Evolutionary conservation across 305 asterid species (phyloP).

Genomic region (Withania somnifera): DNA sequence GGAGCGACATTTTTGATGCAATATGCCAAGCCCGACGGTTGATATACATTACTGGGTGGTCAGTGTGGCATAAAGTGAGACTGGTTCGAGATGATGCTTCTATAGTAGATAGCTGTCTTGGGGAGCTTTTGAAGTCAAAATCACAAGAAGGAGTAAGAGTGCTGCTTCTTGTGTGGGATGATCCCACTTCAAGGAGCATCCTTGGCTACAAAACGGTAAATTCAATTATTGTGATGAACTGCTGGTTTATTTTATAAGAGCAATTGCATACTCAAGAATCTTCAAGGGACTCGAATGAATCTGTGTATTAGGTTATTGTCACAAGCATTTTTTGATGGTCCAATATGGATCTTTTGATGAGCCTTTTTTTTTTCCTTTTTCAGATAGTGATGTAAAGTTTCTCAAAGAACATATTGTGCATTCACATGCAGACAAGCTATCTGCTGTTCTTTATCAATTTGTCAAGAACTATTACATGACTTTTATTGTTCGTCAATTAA

Average conservation of each 20-base stretch:
- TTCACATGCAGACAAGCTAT: neutral
- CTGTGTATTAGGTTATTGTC: neutral
- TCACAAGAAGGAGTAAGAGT: conserved; percentile 20
- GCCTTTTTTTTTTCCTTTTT: neutral
- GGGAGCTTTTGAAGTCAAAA: conserved; percentile 13
- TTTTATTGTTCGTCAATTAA: neutral
- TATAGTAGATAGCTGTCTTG: conserved; percentile 2
- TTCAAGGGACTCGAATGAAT: neutral
- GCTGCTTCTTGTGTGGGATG: conserved; percentile 20
- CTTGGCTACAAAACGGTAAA: conserved; percentile 15
- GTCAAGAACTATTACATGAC: neutral
- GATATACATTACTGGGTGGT: conserved; percentile 18
- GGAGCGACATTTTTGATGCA: conserved; percentile 13
- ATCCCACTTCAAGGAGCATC: conserved; percentile 18
- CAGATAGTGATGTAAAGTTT: neutral
- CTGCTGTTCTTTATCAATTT: neutral
- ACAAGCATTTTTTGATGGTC: neutral
- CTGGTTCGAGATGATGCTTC: conserved; percentile 7
- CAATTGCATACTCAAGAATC: neutral
- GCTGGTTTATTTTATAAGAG: neutral
- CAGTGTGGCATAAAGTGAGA: conserved; percentile 18
- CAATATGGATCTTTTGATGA: neutral
- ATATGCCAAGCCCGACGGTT: conserved; percentile 7
- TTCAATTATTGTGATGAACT: neutral
- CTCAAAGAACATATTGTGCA: neutral